A percentile compares a stretch with the other conserved stretches of the same genome.
Conservation (phyloP, 345 rosid genomes). For the Tarenaya hassleriana region DNA sequence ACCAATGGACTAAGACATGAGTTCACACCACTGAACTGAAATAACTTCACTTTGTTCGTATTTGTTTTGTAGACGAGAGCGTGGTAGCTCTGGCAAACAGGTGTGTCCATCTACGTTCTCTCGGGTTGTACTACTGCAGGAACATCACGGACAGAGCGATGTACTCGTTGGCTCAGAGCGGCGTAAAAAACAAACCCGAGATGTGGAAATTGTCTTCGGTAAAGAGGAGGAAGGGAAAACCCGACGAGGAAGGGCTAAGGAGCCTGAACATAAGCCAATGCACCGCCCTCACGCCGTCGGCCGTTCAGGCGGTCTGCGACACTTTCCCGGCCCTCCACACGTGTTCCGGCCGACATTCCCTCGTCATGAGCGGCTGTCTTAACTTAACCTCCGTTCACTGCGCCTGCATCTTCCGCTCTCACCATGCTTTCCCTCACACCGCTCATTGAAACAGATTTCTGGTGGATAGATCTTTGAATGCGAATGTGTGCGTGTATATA, state of each 20-base stretch:
- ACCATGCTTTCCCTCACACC: constrained; percentile 43
- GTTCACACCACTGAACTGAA: too few species aligned
- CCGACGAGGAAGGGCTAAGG: constrained; percentile 69
- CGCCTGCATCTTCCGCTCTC: constrained; percentile 73
- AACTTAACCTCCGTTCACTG: constrained; percentile 89
- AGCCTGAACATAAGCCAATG: constrained; percentile 98
- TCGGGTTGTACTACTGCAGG: constrained; percentile 82
- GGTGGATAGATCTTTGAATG: too few species aligned
- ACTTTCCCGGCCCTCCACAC: constrained; percentile 94
- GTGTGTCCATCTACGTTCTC: constrained; percentile 69
- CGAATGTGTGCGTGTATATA: too few species aligned
- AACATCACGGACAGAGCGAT: constrained; percentile 87
- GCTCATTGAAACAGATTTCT: constrained; percentile 57
- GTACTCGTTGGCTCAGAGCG: constrained; percentile 69
- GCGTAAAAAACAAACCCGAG: constrained; percentile 54
- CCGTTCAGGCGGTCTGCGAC: constrained; percentile 91
- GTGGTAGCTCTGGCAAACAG: constrained; percentile 79
- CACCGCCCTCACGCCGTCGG: constrained; percentile 87
- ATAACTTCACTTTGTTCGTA: neutral
- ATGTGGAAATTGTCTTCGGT: constrained; percentile 57
- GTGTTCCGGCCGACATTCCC: constrained; percentile 90
- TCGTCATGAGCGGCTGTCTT: constrained; percentile 93
- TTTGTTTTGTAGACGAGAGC: constrained; percentile 56
- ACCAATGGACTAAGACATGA: too few species aligned
- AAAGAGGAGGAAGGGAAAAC: constrained; percentile 33